Base-by-base conservation (phyloP, 2,329 filamentous ascomycete species). In the Fusarium humuli region DNA sequence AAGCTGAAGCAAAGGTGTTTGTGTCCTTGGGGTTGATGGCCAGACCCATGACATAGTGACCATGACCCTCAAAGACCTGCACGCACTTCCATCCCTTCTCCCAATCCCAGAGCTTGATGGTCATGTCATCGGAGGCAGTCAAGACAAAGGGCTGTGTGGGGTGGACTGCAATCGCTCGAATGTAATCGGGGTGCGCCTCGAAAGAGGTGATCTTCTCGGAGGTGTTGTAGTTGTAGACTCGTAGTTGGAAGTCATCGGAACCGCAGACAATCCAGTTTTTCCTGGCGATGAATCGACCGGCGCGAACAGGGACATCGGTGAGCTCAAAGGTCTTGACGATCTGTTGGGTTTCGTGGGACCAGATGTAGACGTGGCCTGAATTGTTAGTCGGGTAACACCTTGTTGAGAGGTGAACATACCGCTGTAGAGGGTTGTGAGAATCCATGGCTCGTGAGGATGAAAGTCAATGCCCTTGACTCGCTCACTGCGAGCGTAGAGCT, bases 221-320 rank as follows among this genome's bases (percentile, higher is more conserved):
- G 57, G 96, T 99, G 84, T 99, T 98, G 88, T 98, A 99, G 85
- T 99, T 98, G 88, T 97, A 97, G 70, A 97, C 93, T 75, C 95
- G 92, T 57, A 90, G 81, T 79, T 90, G 87, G 84, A 97, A 97
- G 84, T 97, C 94, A 84, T 97, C 93, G 73, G 92, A 99, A 78
- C 96, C 96, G 83, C 94, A 96, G 58, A 97, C 93, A 75, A 97
- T 97, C 96, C 96, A 99, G 83, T 98, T 99, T 90, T 99, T 99
- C 76, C 96, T 90, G 74, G 96, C 93, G 78, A 99, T 90, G 82
- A 99, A 99, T 75, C 96, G 93, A 78, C 96, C 96, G 69, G 96
- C 96, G 81, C 96, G 92, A 63, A 99, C 95, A 71, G 96, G 96
- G 53, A 99, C 96, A 86, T 99, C 96, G 79, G 95, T 98, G 73